Percentiles rank a stretch among this genome's conserved stretches.
These are phyloP conservation scores for Bimuria novae-zelandiae DNA, from an alignment of 2,329 filamentous ascomycete genomes.

Conservation along the genomic window DNA sequence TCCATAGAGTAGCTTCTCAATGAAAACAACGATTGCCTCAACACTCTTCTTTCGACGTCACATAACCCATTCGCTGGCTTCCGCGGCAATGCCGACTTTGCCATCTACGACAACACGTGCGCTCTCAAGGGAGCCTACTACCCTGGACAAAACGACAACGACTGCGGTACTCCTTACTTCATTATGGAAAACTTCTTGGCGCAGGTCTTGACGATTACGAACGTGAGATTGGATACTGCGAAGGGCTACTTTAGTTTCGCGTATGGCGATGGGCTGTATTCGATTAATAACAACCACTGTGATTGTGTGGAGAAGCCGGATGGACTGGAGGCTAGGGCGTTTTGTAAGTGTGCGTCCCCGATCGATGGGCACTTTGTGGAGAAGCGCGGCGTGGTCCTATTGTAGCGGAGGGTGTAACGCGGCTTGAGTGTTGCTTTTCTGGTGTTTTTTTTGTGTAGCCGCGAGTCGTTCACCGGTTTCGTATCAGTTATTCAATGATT, in stretches of 20 bases:
- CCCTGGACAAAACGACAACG: neutral
- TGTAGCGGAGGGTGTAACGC: no score
- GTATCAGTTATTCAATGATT: no score
- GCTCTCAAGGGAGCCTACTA: slow-evolving; percentile 1
- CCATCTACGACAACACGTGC: slow-evolving; percentile 9
- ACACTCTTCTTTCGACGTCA: no score
- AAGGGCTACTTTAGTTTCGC: neutral
- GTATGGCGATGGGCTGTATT: neutral
- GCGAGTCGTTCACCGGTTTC: no score
- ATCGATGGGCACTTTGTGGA: neutral
- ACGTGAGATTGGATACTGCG: neutral
- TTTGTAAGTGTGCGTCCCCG: neutral
- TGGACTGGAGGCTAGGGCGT: neutral
- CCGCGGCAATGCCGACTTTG: neutral
- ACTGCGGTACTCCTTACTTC: neutral
- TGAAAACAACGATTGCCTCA: no score
- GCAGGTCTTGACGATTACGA: neutral
- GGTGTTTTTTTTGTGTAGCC: no score
- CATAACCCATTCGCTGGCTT: neutral
- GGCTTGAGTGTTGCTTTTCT: no score
- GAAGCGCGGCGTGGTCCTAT: no score
- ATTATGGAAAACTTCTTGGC: slow-evolving; percentile 5
- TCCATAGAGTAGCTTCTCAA: no score
- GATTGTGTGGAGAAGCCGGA: slow-evolving; percentile 1
- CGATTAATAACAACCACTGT: slow-evolving; percentile 4